Base-by-base conservation (phyloP, 176 grass and related monocot genomes). In the Triticum urartu region DNA sequence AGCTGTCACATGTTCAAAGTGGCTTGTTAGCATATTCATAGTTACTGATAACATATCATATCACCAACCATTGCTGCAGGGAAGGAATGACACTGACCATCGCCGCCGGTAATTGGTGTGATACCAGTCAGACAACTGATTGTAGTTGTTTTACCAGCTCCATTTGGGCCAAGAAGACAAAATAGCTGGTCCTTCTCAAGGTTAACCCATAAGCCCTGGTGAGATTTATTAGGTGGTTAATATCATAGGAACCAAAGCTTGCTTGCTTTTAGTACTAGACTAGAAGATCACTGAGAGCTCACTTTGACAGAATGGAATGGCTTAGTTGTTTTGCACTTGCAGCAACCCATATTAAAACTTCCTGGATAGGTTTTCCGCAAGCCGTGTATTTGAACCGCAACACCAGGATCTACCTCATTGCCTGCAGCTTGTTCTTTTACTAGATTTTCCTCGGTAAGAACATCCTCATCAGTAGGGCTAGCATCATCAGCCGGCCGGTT, bases 291-390 rank as follows among this genome's bases (percentile, higher is more conserved):
- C 24, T 71, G 21, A 6, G 24, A 75, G 75, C 75, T 82, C 92
- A 98, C 97, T 93, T 94, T 98, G 33, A 98, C 97, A 6, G 93
- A 93, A 88, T 98, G 97, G 86, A 92, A 98, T 66, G 97, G 94
- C 65, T 89, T 84, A 87, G 94, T 80, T 79, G 64, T 93, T 42
- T 69, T 87, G 90, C 79, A 95, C 80, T 87, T 98, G 77, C 90
- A 95, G 72, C 93, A 95, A 89, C 92, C 84, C 60, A 97, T 82
- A 79, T 65, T 94, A 52, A 85, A 92, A 71, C 79, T 92, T 88
- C 97, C 97, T 43, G 88, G 90, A 85, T 95, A 98, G 45, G 90
- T 98, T 88, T 95, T 98, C 8, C 82, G 75, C 64, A 98, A 82
- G 83, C 97, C 97, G 30, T 67, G 77, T 84, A 98, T 89, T 86